phyloP scores from a whole-genome alignment of 2,329 filamentous ascomycete genomes.

The Monilinia laxa region DNA sequence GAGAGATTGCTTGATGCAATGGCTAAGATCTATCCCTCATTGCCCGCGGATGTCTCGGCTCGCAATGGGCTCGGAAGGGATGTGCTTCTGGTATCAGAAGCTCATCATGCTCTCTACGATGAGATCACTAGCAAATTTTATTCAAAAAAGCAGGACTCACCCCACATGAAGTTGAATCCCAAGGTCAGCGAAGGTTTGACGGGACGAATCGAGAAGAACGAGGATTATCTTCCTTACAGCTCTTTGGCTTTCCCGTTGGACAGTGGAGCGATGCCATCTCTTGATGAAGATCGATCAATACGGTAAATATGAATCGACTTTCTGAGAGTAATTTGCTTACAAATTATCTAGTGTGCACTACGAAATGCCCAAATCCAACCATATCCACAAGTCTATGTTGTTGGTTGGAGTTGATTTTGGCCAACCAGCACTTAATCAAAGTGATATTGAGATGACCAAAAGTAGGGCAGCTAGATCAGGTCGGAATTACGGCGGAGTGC shows the following conservation, averaged over 20 bases:
- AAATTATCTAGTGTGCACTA: conserved; percentile 69
- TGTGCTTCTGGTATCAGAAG: conserved; percentile 79
- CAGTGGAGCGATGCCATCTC: conserved; percentile 66
- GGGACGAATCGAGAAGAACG: conserved; percentile 78
- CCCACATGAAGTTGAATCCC: conserved; percentile 71
- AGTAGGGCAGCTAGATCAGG: conserved; percentile 64
- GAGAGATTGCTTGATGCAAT: conserved; percentile 79
- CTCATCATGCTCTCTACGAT: conserved; percentile 76
- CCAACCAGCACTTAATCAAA: conserved; percentile 67
- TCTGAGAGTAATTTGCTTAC: conserved; percentile 21
- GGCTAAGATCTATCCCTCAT: conserved; percentile 73
- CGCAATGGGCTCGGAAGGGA: conserved; percentile 82
- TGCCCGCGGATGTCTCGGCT: conserved; percentile 72
- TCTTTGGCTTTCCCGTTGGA: conserved; percentile 76
- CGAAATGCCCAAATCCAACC: conserved; percentile 69
- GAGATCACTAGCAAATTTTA: conserved; percentile 85
- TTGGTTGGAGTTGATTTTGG: conserved; percentile 78
- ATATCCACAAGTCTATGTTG: conserved; percentile 90
- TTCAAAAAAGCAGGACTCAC: conserved; percentile 74
- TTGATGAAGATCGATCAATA: conserved; percentile 84
- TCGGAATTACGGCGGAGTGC: conserved; percentile 69
- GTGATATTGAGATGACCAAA: conserved; percentile 72
- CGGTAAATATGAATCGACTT: conserved; percentile 55
- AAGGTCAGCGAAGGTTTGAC: conserved; percentile 73
- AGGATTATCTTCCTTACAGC: conserved; percentile 80